phyloP scores from a whole-genome alignment of 257 asterid species.

The Penstemon davidsonii region DNA sequence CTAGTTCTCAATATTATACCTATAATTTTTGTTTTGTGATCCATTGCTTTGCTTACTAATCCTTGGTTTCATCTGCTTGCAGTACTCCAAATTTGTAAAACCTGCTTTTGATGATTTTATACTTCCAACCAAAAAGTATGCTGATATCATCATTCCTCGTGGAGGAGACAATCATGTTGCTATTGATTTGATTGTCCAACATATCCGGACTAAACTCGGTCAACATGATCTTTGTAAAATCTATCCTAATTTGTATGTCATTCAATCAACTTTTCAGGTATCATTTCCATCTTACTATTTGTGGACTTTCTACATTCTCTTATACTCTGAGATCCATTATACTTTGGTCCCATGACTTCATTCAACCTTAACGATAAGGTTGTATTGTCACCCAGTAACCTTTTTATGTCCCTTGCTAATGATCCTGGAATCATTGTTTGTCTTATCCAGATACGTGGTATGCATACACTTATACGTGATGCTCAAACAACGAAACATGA shows the following conservation, averaged over 20 bases:
- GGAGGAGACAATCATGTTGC: slow-evolving; percentile 99
- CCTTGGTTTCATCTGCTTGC: slow-evolving; percentile 40
- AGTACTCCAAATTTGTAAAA: slow-evolving; percentile 97
- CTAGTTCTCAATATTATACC: not conserved
- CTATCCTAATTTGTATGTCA: slow-evolving; percentile 87
- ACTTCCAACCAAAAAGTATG: slow-evolving; percentile 95
- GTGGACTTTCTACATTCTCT: slow-evolving; percentile 17
- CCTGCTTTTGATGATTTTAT: slow-evolving; percentile 87
- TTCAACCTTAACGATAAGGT: slow-evolving; percentile 7
- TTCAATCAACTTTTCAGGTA: slow-evolving; percentile 99
- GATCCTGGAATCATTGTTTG: slow-evolving; percentile 26
- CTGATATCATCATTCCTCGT: slow-evolving; percentile 97
- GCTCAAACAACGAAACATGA: slow-evolving; percentile 90
- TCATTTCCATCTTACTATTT: slow-evolving; percentile 20
- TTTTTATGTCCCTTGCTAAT: not conserved
- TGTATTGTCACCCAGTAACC: not conserved
- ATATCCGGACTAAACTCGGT: slow-evolving; percentile 95
- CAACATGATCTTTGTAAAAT: slow-evolving; percentile 99
- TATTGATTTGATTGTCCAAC: slow-evolving; percentile 97
- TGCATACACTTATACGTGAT: slow-evolving; percentile 99
- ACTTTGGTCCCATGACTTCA: slow-evolving; percentile 11
- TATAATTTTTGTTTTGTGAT: not conserved
- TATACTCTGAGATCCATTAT: slow-evolving; percentile 2
- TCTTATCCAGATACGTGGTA: slow-evolving; percentile 87
- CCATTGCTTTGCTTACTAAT: slow-evolving; percentile 28